These are phyloP conservation scores for Pythium guiyangense DNA, from an alignment of 352 stramenopile species.

Conservation along the genomic window DNA sequence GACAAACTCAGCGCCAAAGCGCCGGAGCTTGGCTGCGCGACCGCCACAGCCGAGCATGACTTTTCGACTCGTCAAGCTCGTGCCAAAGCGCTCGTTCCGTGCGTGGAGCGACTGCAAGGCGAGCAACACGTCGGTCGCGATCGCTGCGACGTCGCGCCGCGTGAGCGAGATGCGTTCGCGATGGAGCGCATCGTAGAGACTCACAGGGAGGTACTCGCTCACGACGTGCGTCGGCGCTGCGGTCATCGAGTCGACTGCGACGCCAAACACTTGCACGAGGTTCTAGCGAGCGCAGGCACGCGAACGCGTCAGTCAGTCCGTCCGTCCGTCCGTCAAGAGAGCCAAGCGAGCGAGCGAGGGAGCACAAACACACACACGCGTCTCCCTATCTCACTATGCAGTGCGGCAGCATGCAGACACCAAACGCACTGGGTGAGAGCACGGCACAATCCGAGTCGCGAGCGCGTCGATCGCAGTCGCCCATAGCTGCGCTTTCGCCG, in stretches of 20 bases:
- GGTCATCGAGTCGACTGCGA: too few relatives aligned
- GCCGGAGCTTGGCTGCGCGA: conserved; percentile 40
- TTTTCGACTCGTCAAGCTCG: conserved; percentile 61
- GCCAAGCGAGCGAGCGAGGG: background rate
- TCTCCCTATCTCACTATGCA: too few relatives aligned
- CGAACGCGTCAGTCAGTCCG: too few relatives aligned
- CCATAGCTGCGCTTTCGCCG: conserved; percentile 36
- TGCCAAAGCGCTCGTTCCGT: conserved; percentile 29
- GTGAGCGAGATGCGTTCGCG: conserved; percentile 31
- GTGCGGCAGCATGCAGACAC: too few relatives aligned
- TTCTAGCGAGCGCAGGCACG: too few relatives aligned
- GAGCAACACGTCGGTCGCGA: conserved; percentile 37
- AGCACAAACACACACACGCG: too few relatives aligned
- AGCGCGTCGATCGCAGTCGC: conserved; percentile 21
- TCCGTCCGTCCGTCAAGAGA: too few relatives aligned
- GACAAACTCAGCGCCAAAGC: conserved; percentile 41
- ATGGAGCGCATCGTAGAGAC: conserved; percentile 56
- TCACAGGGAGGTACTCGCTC: conserved; percentile 36
- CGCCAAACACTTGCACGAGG: too few relatives aligned
- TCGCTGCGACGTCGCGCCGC: conserved; percentile 35
- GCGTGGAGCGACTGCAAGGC: conserved; percentile 39
- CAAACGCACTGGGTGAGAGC: conserved; percentile 38
- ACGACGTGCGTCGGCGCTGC: too few relatives aligned
- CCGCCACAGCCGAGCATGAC: conserved; percentile 47
- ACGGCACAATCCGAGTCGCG: conserved; percentile 19